These are phyloP conservation scores for Apiotrichum gracile DNA, from an alignment of 1,284 basidiomycete species.

Conservation along the genomic window DNA sequence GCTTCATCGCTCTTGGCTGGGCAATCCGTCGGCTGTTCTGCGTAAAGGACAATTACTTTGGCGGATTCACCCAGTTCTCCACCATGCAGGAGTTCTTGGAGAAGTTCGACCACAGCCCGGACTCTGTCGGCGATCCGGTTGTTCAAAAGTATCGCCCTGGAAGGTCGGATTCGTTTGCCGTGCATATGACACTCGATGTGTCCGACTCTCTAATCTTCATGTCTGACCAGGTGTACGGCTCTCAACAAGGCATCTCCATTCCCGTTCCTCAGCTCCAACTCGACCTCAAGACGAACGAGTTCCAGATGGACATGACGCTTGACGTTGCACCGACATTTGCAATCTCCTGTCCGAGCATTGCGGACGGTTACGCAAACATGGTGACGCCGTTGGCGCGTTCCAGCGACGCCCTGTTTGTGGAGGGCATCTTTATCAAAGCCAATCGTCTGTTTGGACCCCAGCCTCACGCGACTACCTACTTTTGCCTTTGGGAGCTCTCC, in stretches of 20 bases:
- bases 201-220: conserved; percentile 58
- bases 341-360: conserved; percentile 52
- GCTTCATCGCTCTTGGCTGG: conserved; percentile 76
- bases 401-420: conserved; percentile 54
- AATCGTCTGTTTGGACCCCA: conserved; percentile 81
- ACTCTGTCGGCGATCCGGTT: conserved; percentile 68
- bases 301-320: conserved; percentile 80
- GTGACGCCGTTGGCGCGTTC: conserved; percentile 16
- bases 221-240: conserved; percentile 70
- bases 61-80: conserved; percentile 81
- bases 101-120: conserved; percentile 56
- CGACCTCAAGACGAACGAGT: conserved; percentile 70
- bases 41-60: conserved; percentile 84
- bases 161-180: conserved; percentile 74
- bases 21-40: conserved; percentile 78
- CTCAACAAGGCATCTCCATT: conserved; percentile 55
- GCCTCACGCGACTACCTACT: conserved; percentile 74
- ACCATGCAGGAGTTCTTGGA: conserved; percentile 77
- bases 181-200: conserved; percentile 58
- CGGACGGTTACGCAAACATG: conserved; percentile 44
- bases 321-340: conserved; percentile 61
- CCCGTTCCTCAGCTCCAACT: conserved; percentile 64
- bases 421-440: conserved; percentile 70
- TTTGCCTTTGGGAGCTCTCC: conserved; percentile 81
- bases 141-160: conserved; percentile 67